A percentile compares a stretch with the other conserved stretches of the same genome.
These are phyloP conservation scores for Gamsiella multidivaricata DNA, from an alignment of 192 early-diverging fungal genomes.

Conservation along the genomic window DNA sequence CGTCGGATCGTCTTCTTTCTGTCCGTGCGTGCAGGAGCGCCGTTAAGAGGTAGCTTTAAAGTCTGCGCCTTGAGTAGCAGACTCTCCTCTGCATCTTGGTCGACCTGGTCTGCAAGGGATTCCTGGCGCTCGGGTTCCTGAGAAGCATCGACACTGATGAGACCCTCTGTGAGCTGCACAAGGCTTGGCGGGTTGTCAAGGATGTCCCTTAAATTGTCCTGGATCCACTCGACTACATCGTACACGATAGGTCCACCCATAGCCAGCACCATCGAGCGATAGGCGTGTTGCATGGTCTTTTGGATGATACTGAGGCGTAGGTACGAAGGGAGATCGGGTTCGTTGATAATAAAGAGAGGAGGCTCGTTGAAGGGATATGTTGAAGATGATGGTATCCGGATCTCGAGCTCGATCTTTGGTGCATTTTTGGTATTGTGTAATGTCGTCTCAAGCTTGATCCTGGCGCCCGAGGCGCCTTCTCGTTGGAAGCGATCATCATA, in stretches of 20 bases:
- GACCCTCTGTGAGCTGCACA: conserved; percentile 54
- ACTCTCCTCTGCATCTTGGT: neutral
- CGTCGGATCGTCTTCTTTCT: conserved; percentile 2
- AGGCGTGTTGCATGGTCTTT: conserved; percentile 59
- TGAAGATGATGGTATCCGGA: conserved; percentile 67
- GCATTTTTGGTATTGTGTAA: conserved; percentile 40
- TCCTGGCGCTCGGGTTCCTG: conserved; percentile 39
- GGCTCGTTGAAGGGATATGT: conserved; percentile 77
- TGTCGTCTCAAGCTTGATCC: conserved; percentile 46
- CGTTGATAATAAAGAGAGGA: conserved; percentile 71
- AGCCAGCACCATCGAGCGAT: conserved; percentile 48
- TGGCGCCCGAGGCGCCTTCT: conserved; percentile 14
- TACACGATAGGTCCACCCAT: conserved; percentile 67
- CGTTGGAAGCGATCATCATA: conserved; percentile 67
- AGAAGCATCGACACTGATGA: conserved; percentile 30
- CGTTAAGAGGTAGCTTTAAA: conserved; percentile 9
- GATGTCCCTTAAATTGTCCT: conserved; percentile 59
- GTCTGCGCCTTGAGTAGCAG: conserved; percentile 10
- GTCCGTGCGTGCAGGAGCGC: neutral
- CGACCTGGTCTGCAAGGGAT: conserved; percentile 6
- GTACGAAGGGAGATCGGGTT: conserved; percentile 75
- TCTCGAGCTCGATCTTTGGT: conserved; percentile 63
- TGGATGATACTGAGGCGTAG: conserved; percentile 69
- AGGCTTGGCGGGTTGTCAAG: conserved; percentile 63
- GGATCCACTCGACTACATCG: conserved; percentile 67